Evolutionary conservation across 2,329 filamentous ascomycete genomes (phyloP).

Genomic region (Fusarium vanettenii): DNA sequence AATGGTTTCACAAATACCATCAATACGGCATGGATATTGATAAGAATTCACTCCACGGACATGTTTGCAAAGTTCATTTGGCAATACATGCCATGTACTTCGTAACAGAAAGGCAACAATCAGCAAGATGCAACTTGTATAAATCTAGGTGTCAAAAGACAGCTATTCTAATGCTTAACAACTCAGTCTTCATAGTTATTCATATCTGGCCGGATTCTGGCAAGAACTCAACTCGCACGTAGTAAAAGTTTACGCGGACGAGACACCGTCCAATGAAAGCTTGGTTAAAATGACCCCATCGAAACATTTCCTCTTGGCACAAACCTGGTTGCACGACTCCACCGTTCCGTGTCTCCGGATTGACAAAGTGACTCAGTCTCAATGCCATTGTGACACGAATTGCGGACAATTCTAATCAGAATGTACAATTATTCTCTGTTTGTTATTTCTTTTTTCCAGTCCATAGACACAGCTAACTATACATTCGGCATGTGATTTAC

Average conservation of each 20-base stretch:
- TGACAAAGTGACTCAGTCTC: neutral
- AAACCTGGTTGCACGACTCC: conserved; percentile 1
- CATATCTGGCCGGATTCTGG: neutral
- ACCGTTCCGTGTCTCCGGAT: conserved; percentile 3
- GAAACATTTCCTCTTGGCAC: neutral
- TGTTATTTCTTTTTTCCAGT: neutral
- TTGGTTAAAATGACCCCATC: conserved; percentile 1
- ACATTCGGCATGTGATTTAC: conserved; percentile 1
- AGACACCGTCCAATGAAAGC: conserved; percentile 8
- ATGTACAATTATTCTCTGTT: neutral
- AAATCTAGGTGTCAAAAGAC: neutral
- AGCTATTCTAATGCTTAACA: neutral
- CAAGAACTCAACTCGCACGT: neutral
- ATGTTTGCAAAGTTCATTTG: neutral
- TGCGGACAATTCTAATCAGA: neutral
- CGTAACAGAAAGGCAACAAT: neutral
- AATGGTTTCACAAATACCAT: neutral
- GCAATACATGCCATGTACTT: neutral
- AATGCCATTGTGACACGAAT: neutral
- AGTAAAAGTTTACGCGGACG: neutral
- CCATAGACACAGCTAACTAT: neutral
- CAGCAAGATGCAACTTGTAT: neutral
- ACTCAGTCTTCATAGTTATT: neutral
- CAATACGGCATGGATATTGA: neutral
- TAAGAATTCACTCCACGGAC: neutral